Evolutionary conservation across 208 protist species (phyloP).

Genomic region (Leishmania turanica): DNA sequence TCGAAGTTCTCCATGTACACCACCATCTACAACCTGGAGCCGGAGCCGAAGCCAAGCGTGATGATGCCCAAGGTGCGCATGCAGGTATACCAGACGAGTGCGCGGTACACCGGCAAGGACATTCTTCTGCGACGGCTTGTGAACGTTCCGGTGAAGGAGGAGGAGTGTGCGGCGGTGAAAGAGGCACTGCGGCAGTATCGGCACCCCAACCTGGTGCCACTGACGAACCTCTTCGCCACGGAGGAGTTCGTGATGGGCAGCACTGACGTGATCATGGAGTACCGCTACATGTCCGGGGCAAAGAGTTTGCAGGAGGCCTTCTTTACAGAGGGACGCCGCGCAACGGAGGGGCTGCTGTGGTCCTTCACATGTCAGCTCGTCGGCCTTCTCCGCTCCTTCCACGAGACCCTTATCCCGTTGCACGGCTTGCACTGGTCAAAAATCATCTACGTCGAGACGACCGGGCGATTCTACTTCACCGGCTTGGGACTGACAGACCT

Average conservation of each 20-base stretch:
- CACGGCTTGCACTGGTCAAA: slow-evolving; percentile 86
- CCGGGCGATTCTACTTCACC: slow-evolving; percentile 85
- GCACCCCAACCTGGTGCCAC: slow-evolving; percentile 82
- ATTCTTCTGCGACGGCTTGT: slow-evolving; percentile 80
- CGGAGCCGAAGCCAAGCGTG: slow-evolving; percentile 54
- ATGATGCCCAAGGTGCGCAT: slow-evolving; percentile 68
- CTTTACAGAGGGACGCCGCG: slow-evolving; percentile 56
- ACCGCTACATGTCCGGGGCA: slow-evolving; percentile 78
- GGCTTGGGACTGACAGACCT: slow-evolving; percentile 81
- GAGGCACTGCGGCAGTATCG: slow-evolving; percentile 70
- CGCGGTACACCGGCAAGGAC: slow-evolving; percentile 73
- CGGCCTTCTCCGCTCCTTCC: slow-evolving; percentile 82
- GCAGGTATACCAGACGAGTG: slow-evolving; percentile 81
- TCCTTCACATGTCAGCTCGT: slow-evolving; percentile 89
- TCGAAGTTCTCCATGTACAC: slow-evolving; percentile 87
- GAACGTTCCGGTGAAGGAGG: slow-evolving; percentile 49
- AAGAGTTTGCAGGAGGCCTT: slow-evolving; percentile 84
- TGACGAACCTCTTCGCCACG: slow-evolving; percentile 74
- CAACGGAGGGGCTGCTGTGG: slow-evolving; percentile 87
- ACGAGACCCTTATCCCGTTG: slow-evolving; percentile 74
- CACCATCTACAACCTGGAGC: slow-evolving; percentile 90
- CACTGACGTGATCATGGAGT: slow-evolving; percentile 87
- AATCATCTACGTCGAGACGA: slow-evolving; percentile 80
- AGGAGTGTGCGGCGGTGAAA: slow-evolving; percentile 60
- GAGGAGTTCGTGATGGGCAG: slow-evolving; percentile 89